Evolutionary conservation across 2,329 filamentous ascomycete species (phyloP).

Genomic region (Epichloe elymi): DNA sequence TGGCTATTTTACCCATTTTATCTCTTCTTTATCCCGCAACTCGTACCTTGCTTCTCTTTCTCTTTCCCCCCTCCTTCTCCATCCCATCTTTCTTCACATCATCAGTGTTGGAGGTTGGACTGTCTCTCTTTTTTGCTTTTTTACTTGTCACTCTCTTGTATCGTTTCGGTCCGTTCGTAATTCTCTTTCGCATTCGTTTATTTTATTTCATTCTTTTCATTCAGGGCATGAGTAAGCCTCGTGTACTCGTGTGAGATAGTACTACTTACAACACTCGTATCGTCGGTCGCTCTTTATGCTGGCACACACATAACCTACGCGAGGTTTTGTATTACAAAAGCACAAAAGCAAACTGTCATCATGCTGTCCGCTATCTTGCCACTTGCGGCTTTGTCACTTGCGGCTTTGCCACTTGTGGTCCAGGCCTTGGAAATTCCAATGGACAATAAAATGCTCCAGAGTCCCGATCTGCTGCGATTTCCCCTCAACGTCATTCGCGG

Average conservation of each 20-base stretch:
- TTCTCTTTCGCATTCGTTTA: not conserved
- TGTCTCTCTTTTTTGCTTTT: not conserved
- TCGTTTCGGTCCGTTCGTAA: not conserved
- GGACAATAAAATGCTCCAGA: constrained; percentile 12
- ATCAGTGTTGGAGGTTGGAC: not conserved
- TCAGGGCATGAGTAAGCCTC: not conserved
- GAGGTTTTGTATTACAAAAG: not conserved
- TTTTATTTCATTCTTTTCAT: constrained; percentile 2
- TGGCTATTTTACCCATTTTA: not conserved
- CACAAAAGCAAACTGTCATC: not conserved
- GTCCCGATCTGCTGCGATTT: constrained; percentile 17
- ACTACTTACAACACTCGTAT: not conserved
- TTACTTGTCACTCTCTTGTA: not conserved
- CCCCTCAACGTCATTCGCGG: constrained; percentile 16
- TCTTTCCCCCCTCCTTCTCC: not conserved
- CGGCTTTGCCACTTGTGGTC: constrained; percentile 16
- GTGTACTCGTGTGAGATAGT: not conserved
- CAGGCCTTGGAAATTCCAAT: constrained; percentile 10
- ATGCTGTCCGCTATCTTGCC: constrained; percentile 20
- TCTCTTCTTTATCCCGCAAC: not conserved
- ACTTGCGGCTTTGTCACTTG: constrained; percentile 15
- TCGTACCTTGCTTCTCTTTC: not conserved
- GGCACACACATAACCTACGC: constrained; percentile 2
- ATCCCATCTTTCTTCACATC: not conserved
- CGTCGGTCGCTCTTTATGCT: constrained; percentile 16